Base-by-base conservation (phyloP, 2,329 filamentous ascomycete genomes). In the Myriosclerotinia curreyana region DNA sequence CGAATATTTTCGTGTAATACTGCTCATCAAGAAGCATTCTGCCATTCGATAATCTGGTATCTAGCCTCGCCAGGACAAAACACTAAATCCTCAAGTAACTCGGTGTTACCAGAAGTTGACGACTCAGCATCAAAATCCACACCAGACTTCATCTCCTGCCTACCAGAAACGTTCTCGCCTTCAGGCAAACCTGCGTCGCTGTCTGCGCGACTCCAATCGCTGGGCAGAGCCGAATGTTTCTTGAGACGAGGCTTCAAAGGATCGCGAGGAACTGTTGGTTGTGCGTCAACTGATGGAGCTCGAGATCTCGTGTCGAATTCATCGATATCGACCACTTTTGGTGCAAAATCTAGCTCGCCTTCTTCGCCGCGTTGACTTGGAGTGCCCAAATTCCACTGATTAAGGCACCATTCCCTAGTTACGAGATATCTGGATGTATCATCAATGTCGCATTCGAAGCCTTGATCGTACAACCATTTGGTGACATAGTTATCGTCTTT, bases 401-500 rank as follows among this genome's bases (percentile, higher is more conserved):
- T 9, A 1, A 11, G 2, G 6, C 17, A 3, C 54, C 54, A 56
- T 34, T 1, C 5, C 1, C 20, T 11, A 1, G 7, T 31, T 6
- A 25, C 20, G 0, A 6, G 12, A 0, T 5, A 4, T 1, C 15
- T 31, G 17, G 14, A 7, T 0, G 7, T 1, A 6, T 40, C 11
- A 20, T 56, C 5, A 12, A 56, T 5, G 3, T 28, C 9, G 28
- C 54, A 34, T 46, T 56, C 38, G 25, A 56, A 56, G 6, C 25
- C 54, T 6, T 56, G 53, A 44, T 56, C 54, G 3, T 14, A 44
- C 6, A 56, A 11, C 54, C 38, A 56, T 17, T 46, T 56, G 1
- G 40, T 44, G 15, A 46, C 25, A 15, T 46, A 22, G 17, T 17
- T 34, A 12, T 56, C 40, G 8, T 44, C 40, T 1, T 6, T 14